These are phyloP conservation scores for Aspergillus ibericus DNA, from an alignment of 2,329 filamentous ascomycete species.

Conservation along the genomic window DNA sequence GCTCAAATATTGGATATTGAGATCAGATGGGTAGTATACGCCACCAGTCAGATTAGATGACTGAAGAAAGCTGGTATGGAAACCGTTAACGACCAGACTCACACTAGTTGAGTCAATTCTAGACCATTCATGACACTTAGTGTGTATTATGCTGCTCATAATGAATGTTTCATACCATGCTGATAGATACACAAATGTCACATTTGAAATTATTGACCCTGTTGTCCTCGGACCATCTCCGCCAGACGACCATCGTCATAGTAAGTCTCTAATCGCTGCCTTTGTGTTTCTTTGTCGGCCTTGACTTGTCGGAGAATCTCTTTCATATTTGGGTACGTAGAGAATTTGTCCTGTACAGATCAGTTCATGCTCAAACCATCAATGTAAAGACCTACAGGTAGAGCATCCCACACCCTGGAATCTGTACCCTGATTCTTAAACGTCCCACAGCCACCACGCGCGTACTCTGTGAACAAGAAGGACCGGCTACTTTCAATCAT, in stretches of 20 bases:
- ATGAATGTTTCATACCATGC: too few species aligned
- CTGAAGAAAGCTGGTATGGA: too few species aligned
- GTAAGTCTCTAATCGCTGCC: slow-evolving; percentile 19
- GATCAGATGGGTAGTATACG: too few species aligned
- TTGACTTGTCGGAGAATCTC: slow-evolving; percentile 28
- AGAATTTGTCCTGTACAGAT: slow-evolving; percentile 27
- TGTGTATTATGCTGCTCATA: too few species aligned
- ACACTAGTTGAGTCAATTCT: too few species aligned
- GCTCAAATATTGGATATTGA: too few species aligned
- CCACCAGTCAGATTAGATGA: too few species aligned
- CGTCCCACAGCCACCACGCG: slow-evolving; percentile 25
- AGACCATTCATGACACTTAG: too few species aligned
- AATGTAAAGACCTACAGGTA: slow-evolving; percentile 21
- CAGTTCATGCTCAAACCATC: background rate
- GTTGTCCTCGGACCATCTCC: slow-evolving; percentile 14
- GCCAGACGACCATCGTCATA: slow-evolving; percentile 23
- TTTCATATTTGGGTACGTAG: slow-evolving; percentile 28
- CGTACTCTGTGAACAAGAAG: slow-evolving; percentile 32
- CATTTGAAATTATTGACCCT: background rate
- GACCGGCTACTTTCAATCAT: slow-evolving; percentile 32
- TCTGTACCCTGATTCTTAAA: slow-evolving; percentile 30
- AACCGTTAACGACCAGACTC: too few species aligned
- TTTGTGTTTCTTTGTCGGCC: slow-evolving; percentile 24
- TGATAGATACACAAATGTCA: too few species aligned
- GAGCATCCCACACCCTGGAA: slow-evolving; percentile 28